phyloP scores from a whole-genome alignment of 768 basidiomycete species.

The Trichaptum fuscoviolaceum region DNA sequence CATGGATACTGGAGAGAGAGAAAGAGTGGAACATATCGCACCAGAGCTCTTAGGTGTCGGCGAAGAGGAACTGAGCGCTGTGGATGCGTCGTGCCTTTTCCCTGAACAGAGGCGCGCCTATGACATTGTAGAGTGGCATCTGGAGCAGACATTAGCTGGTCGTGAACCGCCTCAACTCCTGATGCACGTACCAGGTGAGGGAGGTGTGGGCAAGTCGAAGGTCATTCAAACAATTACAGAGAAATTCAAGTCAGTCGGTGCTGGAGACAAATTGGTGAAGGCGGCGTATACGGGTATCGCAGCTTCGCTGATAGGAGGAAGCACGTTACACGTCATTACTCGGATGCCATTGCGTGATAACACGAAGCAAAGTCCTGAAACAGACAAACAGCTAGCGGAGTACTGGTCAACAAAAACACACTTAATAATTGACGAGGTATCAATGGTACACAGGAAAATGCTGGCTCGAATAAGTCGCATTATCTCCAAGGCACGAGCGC shows the following conservation, averaged over 20 bases:
- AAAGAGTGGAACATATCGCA: background rate
- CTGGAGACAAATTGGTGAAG: constrained; percentile 23
- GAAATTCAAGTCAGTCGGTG: constrained; percentile 23
- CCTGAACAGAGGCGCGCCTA: constrained; percentile 30
- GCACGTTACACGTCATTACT: constrained; percentile 34
- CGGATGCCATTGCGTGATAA: too few species aligned
- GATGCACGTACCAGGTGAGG: constrained; percentile 37
- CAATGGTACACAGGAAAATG: constrained; percentile 9
- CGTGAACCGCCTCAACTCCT: constrained; percentile 24
- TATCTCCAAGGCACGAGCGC: constrained; percentile 5
- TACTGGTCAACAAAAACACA: constrained; percentile 10
- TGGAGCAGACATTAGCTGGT: constrained; percentile 13
- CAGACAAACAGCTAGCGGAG: constrained; percentile 10
- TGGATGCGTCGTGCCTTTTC: constrained; percentile 17
- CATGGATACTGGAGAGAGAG: background rate
- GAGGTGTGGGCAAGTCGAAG: constrained; percentile 40
- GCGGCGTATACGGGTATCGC: constrained; percentile 37
- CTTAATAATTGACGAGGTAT: constrained; percentile 10
- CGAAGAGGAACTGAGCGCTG: constrained; percentile 5
- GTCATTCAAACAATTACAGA: constrained; percentile 34
- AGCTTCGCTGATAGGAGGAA: constrained; percentile 32
- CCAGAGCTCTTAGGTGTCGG: background rate
- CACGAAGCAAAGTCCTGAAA: background rate
- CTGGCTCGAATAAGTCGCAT: too few species aligned
- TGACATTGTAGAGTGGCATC: constrained; percentile 28